Evolutionary conservation across 192 early-diverging fungal genomes (phyloP).

Genomic region (Fimicolochytrium jonesii): DNA sequence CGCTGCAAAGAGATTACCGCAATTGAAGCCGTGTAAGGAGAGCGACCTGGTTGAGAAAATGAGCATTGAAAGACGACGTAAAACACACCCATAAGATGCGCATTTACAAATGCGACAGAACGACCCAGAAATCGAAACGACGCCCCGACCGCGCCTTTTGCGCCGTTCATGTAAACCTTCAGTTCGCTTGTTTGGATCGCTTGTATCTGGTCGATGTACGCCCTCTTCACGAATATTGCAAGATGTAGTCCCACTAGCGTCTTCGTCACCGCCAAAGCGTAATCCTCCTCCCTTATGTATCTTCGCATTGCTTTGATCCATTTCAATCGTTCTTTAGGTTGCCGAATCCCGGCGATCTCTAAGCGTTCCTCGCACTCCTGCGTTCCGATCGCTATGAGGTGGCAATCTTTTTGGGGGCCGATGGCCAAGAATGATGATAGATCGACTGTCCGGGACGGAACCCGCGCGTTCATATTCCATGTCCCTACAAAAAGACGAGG

Average conservation of each 20-base stretch:
- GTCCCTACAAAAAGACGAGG: constrained; percentile 34
- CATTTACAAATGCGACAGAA: constrained; percentile 12
- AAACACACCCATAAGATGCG: constrained; percentile 2
- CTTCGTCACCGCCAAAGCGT: constrained; percentile 13
- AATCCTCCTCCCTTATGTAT: not conserved
- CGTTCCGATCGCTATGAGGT: constrained; percentile 28
- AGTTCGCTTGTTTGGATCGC: constrained; percentile 2
- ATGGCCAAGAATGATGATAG: not conserved
- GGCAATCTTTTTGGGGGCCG: not conserved
- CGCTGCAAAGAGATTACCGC: too few relatives aligned
- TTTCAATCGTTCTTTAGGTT: not conserved
- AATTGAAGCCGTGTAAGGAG: too few relatives aligned
- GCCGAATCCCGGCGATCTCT: constrained; percentile 15
- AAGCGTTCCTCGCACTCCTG: constrained; percentile 33
- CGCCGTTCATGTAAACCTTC: constrained; percentile 7
- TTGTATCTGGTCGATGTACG: not conserved
- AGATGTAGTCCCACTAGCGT: constrained; percentile 32
- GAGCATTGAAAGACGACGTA: too few relatives aligned
- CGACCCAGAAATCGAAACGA: not conserved
- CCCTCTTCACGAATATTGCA: constrained; percentile 20
- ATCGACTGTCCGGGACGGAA: not conserved
- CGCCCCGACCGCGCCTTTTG: constrained; percentile 10
- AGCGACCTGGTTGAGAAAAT: too few relatives aligned
- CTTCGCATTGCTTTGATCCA: constrained; percentile 13
- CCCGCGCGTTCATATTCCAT: constrained; percentile 43